Conservation (phyloP, 768 basidiomycete genomes). For the Termitomyces sp. region DNA sequence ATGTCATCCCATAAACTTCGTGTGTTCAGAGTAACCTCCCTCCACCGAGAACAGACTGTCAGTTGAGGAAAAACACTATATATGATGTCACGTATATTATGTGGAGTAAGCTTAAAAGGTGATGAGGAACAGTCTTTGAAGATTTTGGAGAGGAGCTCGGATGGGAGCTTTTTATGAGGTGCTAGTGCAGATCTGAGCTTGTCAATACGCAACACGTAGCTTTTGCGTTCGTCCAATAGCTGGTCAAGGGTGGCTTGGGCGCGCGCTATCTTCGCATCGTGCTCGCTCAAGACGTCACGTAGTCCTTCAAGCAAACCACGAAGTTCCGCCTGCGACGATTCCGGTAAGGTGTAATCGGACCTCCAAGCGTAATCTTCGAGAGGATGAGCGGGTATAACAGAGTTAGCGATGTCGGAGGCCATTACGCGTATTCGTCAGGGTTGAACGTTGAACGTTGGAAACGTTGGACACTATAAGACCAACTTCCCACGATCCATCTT, state of each 20-base stretch:
- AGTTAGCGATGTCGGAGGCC: neutral
- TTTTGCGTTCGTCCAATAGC: slow-evolving; percentile 1
- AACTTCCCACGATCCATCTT: neutral
- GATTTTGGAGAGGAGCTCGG: slow-evolving; percentile 5
- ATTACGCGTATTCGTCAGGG: neutral
- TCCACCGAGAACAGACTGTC: slow-evolving; percentile 10
- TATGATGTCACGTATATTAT: neutral
- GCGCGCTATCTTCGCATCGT: neutral
- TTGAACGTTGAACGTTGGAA: neutral
- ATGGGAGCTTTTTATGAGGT: slow-evolving; percentile 6
- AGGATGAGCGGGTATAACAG: slow-evolving; percentile 1
- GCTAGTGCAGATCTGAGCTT: slow-evolving; percentile 7
- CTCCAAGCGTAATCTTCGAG: slow-evolving; percentile 5
- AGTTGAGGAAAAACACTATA: neutral
- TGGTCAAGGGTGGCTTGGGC: neutral
- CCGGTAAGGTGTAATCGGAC: neutral
- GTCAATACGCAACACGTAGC: neutral
- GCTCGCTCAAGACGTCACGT: neutral
- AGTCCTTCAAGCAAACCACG: neutral
- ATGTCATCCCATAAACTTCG: slow-evolving; percentile 6
- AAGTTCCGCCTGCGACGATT: slow-evolving; percentile 1
- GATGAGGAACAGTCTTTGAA: neutral
- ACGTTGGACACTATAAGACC: neutral
- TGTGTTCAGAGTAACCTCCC: slow-evolving; percentile 4
- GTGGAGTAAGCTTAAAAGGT: neutral